Evolutionary conservation across 2,329 filamentous ascomycete genomes (phyloP), one percentile per base, ranked within the genome.

Genomic region (Fusarium scirpi): DNA sequence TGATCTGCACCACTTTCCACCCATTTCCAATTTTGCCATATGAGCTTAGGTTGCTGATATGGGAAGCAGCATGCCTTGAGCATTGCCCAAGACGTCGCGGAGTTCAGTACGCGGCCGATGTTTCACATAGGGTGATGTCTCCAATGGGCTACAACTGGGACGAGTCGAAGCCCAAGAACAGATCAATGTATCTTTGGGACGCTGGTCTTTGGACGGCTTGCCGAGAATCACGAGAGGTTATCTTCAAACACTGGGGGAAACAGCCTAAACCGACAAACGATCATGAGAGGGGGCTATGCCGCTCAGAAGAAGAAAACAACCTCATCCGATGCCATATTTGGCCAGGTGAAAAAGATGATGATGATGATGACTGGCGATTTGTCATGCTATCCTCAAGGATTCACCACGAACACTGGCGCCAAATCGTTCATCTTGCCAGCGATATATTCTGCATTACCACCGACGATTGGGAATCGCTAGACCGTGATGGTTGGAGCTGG

Each of bases 71-170:
- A 20, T 52, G 48, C 13, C 32, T 12, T 10, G 4, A 34, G 11
- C 2, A 4, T 4, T 4, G 9, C 22, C 18, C 10, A 16, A 24
- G 5, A 9, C 15, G 18, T 18, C 48, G 18, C 1, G 48, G 16
- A 16, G 6, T 52, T 13, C 48, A 52, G 32, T 52, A 52, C 7
- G 13, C 27, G 5, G 18, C 15, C 11, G 7, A 15, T 4, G 4
- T 16, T 8, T 0, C 3, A 2, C 0, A 4, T 2, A 3, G 6
- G 2, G 4, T 3, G 10, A 15, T 40, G 4, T 1, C 7, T 8
- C 9, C 48, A 20, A 3, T 52, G 8, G 11, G 10, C 2, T 6
- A 52, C 24, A 41, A 40, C 22, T 52, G 32, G 48, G 32, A 52
- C 3, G 18, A 27, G 4, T 52, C 32, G 6, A 27, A 41, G 20